These are phyloP conservation scores for Neostapfia colusana DNA, from an alignment of 176 grass and related monocot species.

Conservation along the genomic window DNA sequence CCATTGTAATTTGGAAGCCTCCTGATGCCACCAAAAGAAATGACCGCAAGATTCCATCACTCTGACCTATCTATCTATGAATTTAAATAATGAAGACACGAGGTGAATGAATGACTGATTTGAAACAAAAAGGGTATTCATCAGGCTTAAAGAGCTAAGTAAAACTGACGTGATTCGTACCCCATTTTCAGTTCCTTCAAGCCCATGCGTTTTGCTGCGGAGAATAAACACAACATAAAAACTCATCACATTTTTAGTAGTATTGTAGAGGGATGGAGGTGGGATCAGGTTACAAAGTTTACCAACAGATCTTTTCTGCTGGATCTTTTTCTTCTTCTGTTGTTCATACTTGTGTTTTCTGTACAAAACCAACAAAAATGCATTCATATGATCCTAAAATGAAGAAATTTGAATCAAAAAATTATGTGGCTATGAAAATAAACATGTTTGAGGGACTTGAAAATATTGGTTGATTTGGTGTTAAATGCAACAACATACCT, in stretches of 20 bases:
- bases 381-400: conserved; percentile 33
- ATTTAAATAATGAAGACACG: not conserved
- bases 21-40: not conserved
- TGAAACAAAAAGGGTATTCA: not conserved
- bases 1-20: conserved; percentile 2
- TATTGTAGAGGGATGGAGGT: not conserved
- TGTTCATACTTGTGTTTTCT: conserved; percentile 95
- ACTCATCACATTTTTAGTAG: conserved; percentile 13
- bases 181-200: conserved; percentile 97
- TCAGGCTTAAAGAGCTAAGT: not conserved
- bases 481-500: conserved; percentile 64
- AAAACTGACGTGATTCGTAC: conserved; percentile 43
- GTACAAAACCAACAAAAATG: conserved; percentile 38
- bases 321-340: conserved; percentile 87
- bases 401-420: conserved; percentile 9
- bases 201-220: conserved; percentile 65
- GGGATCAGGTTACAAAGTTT: conserved; percentile 11
- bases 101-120: not conserved
- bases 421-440: not conserved
- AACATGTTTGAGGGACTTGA: not conserved
- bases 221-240: conserved; percentile 24
- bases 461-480: not conserved
- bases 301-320: conserved; percentile 94
- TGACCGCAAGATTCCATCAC: not conserved
- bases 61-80: not conserved